Base-by-base conservation (phyloP, 1,284 basidiomycete genomes). In the Malassezia slooffiae region DNA sequence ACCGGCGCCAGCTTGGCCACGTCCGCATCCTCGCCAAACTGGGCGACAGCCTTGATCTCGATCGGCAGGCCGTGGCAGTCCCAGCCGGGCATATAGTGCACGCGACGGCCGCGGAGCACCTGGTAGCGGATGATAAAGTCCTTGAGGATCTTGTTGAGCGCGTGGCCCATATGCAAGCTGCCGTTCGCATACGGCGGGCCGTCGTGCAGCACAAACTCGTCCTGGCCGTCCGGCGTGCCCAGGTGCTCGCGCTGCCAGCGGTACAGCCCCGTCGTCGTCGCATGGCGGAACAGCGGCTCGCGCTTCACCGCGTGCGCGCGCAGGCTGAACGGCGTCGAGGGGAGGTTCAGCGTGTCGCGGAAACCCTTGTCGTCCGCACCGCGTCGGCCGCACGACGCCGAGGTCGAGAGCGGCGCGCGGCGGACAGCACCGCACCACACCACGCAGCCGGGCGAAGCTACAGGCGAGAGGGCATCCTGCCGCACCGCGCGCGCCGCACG, bases 181-280 rank as follows among this genome's bases (percentile, higher is more conserved):
- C 93, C 93, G 67, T 97, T 97, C 1, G 93, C 93, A 62, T 97
- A 97, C 0, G 91, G 93, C 17, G 93, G 93, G 0, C 93, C 93
- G 69, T 97, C 93, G 60, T 93, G 90, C 37, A 93, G 75, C 19
- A 95, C 80, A 65, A 89, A 96, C 13, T 58, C 54, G 5, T 31
- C 21, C 29, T 34, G 28, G 12, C 26, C 77, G 60, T 82, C 77
- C 52, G 79, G 72, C 67, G 33, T 32, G 5, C 29, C 38, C 34
- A 46, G 12, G 32, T 45, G 13, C 47, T 77, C 37, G 51, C 85
- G 88, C 81, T 97, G 93, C 81, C 82, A 83, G 21, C 73, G 73
- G 67, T 97, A 97, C 11, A 97, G 74, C 2, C 78, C 76, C 24
- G 80, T 79, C 27, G 82, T 82, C 1, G 84, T 86, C 52, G 79